Evolutionary conservation across 129 eudicot species (phyloP).

Genomic region (Ambrosia artemisiifolia): DNA sequence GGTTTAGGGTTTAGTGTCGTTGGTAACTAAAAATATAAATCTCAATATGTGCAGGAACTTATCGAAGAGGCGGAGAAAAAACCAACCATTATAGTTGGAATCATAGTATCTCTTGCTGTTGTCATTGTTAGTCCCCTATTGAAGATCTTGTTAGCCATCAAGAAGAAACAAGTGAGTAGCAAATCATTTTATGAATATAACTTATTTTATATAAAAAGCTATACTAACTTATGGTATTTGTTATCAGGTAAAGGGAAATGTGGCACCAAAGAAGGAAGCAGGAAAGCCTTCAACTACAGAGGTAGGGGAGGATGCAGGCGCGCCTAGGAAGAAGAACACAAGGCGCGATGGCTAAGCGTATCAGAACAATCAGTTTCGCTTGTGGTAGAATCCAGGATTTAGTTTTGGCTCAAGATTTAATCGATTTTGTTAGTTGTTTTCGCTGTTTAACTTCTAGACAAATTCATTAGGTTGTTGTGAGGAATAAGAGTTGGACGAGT

Average conservation of each 20-base stretch:
- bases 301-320: constrained; percentile 43
- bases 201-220: not conserved
- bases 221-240: not conserved
- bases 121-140: constrained; percentile 45
- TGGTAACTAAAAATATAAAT: not conserved
- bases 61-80: constrained; percentile 85
- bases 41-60: constrained; percentile 50
- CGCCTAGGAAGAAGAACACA: constrained; percentile 46
- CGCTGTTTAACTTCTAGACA: not conserved
- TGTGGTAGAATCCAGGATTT: constrained; percentile 30
- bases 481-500: constrained; percentile 5
- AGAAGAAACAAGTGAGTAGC: constrained; percentile 56
- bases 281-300: constrained; percentile 33
- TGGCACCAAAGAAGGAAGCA: constrained; percentile 31
- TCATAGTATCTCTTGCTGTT: constrained; percentile 48
- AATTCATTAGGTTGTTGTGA: not conserved
- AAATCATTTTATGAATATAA: not conserved
- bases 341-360: constrained; percentile 45
- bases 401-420: constrained; percentile 19
- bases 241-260: constrained; percentile 31
- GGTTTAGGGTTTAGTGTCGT: not conserved
- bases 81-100: constrained; percentile 62
- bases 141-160: constrained; percentile 53
- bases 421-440: not conserved
- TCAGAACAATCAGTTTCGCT: constrained; percentile 1